These are phyloP conservation scores for Uronychia binucleata DNA, from an alignment of 73 alveolate genomes.

Conservation along the genomic window DNA sequence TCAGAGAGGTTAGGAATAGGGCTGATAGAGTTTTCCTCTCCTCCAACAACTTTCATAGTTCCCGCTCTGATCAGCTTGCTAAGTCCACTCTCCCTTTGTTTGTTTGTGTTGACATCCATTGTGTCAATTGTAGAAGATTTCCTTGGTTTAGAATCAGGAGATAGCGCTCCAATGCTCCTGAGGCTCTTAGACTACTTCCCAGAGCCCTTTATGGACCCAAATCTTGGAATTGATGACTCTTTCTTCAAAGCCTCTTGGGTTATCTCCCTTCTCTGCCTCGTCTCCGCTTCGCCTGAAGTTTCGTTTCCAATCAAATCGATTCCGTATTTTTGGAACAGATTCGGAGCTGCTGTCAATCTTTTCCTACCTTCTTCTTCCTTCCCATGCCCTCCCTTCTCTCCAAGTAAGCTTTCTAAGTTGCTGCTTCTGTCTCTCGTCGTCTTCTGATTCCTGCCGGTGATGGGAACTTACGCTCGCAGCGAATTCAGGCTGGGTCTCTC, in stretches of 20 bases:
- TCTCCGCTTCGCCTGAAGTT: too few relatives aligned
- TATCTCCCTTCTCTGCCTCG: not conserved
- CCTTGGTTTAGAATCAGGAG: not conserved
- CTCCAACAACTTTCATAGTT: not conserved
- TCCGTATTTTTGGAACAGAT: not conserved
- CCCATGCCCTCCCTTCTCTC: too few relatives aligned
- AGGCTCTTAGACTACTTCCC: not conserved
- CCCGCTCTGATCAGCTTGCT: too few relatives aligned
- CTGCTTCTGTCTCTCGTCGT: too few relatives aligned
- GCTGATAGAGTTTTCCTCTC: too few relatives aligned
- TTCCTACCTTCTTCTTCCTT: too few relatives aligned
- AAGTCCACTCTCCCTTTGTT: too few relatives aligned
- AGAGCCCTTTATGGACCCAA: not conserved
- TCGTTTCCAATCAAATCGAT: not conserved
- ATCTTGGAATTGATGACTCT: not conserved
- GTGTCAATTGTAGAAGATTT: not conserved
- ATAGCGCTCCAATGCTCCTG: not conserved
- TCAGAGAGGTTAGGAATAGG: not conserved
- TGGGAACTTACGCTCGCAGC: too few relatives aligned
- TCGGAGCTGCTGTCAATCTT: too few relatives aligned
- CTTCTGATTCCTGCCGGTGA: too few relatives aligned
- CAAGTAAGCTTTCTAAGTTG: too few relatives aligned
- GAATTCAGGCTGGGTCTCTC: too few relatives aligned
- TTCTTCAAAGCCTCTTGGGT: not conserved
- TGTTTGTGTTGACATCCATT: not conserved